Conservation (phyloP, 805 yeast species). For the Peterozyma xylosa region DNA sequence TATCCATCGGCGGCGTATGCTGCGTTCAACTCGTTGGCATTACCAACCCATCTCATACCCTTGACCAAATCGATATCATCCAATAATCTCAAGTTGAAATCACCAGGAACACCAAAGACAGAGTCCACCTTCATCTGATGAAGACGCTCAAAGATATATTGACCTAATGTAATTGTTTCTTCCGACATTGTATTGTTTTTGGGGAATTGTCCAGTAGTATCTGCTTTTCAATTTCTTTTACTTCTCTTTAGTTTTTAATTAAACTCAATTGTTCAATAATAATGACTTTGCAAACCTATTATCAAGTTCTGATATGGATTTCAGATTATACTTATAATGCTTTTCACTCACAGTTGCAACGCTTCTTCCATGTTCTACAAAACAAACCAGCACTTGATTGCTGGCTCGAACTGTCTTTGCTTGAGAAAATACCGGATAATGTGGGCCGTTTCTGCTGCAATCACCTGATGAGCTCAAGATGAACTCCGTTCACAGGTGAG, state of each 20-base stretch:
- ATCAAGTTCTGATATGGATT: not conserved
- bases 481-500: too few species aligned
- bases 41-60: conserved; percentile 83
- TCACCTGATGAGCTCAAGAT: too few species aligned
- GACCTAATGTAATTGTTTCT: conserved; percentile 52
- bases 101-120: conserved; percentile 78
- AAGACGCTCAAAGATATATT: conserved; percentile 71
- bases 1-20: conserved; percentile 88
- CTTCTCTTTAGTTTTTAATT: not conserved
- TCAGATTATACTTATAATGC: not conserved
- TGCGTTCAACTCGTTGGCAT: conserved; percentile 85
- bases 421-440: too few species aligned
- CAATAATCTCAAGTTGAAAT: conserved; percentile 64
- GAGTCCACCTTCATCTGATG: conserved; percentile 65
- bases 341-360: not conserved
- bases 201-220: not conserved
- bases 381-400: too few species aligned
- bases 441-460: too few species aligned
- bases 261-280: not conserved
- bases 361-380: too few species aligned
- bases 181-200: not conserved
- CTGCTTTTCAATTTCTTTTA: not conserved
- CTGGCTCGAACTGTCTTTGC: too few species aligned
- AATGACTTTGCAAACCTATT: not conserved
- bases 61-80: conserved; percentile 70